Evolutionary conservation across 805 yeast genomes (phyloP).

Genomic region (Clavispora fructus): DNA sequence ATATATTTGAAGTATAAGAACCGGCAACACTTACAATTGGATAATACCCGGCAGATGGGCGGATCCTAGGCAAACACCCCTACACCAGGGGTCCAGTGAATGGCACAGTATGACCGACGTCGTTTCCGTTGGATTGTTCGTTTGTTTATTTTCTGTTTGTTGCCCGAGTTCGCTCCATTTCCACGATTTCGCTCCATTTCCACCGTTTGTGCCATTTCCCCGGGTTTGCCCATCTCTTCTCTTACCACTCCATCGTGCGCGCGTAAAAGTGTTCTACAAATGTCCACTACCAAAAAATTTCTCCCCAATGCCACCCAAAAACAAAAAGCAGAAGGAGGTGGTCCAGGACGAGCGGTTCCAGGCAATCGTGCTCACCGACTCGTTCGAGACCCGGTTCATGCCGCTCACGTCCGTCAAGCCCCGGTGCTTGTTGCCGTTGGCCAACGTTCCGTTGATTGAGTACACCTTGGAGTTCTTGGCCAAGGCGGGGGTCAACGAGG

Average conservation of each 20-base stretch:
- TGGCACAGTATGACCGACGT: too few relatives aligned
- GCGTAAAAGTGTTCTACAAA: background rate
- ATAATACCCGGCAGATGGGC: too few relatives aligned
- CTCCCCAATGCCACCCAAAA: slow-evolving; percentile 40
- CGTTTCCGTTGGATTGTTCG: too few relatives aligned
- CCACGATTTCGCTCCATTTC: too few relatives aligned
- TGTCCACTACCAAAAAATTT: background rate
- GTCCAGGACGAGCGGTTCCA: slow-evolving; percentile 74
- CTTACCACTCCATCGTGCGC: background rate
- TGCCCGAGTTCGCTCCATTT: too few relatives aligned
- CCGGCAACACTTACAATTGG: too few relatives aligned
- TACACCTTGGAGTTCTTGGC: slow-evolving; percentile 94
- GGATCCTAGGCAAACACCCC: too few relatives aligned
- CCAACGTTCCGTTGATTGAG: slow-evolving; percentile 89
- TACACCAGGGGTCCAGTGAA: too few relatives aligned
- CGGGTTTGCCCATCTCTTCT: too few relatives aligned
- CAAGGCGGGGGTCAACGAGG: slow-evolving; percentile 84
- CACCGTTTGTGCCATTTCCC: too few relatives aligned
- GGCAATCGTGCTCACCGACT: slow-evolving; percentile 92
- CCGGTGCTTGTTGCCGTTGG: slow-evolving; percentile 86
- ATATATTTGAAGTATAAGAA: too few relatives aligned
- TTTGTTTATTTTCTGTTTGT: too few relatives aligned
- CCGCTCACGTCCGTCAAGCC: slow-evolving; percentile 85
- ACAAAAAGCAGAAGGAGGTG: slow-evolving; percentile 50
- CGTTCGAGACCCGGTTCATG: slow-evolving; percentile 87